Evolutionary conservation across 2,329 filamentous ascomycete genomes (phyloP).

Genomic region (Penicillium frequentans): DNA sequence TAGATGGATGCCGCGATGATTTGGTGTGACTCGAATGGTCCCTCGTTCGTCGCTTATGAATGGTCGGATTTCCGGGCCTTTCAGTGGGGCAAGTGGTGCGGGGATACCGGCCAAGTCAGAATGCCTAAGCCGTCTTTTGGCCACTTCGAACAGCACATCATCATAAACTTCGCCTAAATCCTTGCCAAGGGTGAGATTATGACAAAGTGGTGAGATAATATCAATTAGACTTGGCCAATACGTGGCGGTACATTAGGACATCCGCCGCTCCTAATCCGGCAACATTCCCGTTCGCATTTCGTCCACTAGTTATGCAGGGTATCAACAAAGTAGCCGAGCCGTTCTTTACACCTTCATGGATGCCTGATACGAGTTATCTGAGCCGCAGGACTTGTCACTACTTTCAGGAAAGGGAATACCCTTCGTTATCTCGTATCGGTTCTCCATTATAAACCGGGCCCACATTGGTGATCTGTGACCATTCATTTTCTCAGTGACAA

Average conservation of each 20-base stretch:
- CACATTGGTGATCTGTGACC: background rate
- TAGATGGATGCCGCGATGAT: too few species aligned
- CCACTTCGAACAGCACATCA: background rate
- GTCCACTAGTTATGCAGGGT: background rate
- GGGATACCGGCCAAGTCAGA: background rate
- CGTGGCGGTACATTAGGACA: background rate
- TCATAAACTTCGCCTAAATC: background rate
- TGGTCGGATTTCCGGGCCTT: too few species aligned
- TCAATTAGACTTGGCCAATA: background rate
- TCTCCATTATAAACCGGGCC: too few species aligned
- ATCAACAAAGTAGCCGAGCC: background rate
- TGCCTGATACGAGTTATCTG: background rate
- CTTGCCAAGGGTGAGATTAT: background rate
- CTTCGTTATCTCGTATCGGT: too few species aligned
- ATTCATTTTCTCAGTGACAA: too few species aligned
- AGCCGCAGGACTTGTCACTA: background rate
- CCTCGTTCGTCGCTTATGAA: too few species aligned
- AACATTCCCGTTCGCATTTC: background rate
- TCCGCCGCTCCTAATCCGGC: background rate
- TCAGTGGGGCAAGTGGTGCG: background rate
- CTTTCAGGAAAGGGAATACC: too few species aligned
- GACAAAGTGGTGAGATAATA: background rate
- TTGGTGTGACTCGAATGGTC: too few species aligned
- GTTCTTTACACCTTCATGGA: background rate
- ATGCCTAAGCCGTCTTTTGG: background rate